Base-by-base conservation (phyloP, 805 yeast genomes). In the Pichia nanzhaoensis region DNA sequence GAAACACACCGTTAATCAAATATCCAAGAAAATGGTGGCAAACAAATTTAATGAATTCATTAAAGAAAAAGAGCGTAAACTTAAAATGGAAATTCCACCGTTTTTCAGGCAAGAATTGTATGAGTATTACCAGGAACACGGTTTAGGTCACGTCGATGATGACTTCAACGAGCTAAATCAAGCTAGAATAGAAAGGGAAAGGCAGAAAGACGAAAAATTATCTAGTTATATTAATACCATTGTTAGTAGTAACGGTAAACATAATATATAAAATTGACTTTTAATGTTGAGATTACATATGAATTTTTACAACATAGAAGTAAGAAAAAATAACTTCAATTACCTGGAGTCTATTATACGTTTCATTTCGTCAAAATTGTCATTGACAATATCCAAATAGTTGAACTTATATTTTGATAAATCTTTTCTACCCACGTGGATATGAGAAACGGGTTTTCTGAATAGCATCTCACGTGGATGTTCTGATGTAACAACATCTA, bases 1-100 rank as follows among this genome's bases (percentile, higher is more conserved):
- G 27, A 66, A 62, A 32, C 66, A 83, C 54, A 76, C 77, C 9
- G 67, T 59, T 32, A 59, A 67, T 16, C 51, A 53, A 33, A 49
- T 54, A 8, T 43, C 60, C 13, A 39, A 51, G 30, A 48, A 50
- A 27, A 34, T 62, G 35, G 38, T 64, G 2, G 60, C 56, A n/a
- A 40, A 47, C 9, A 56, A 55, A 21, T 47, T 64, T 12, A 44
- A 51, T 7, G 54, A 59, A 27, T 64, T 62, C 39, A 56, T 64
- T 27, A 47, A 52, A 24, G 41, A 50, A n/a, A 63, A 60, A 37
- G 64, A 64, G 45, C 41, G 44, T 20, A 52, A 58, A 30, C 43
- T 61, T 17, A 52, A 52, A 1, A 44, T 65, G 54, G 61, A 61
- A 37, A 45, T 63, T 4, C 67, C 66, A 2, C 50, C 54, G 7